These are phyloP conservation scores for Batkoa obscura DNA, from an alignment of 371 early-diverging fungal species.

Conservation along the genomic window DNA sequence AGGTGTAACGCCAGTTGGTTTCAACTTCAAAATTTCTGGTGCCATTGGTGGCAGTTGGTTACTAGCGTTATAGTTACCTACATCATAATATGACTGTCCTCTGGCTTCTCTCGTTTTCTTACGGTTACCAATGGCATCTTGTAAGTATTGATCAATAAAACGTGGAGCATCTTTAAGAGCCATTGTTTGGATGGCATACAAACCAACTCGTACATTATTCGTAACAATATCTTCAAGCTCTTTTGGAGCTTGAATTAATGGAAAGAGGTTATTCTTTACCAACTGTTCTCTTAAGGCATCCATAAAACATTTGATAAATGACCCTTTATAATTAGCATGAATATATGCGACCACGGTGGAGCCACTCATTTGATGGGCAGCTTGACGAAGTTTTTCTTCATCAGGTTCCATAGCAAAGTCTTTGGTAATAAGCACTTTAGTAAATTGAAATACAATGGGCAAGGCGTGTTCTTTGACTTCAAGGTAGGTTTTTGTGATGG, in stretches of 20 bases:
- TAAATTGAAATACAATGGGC: slow-evolving; percentile 74
- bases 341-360: slow-evolving; percentile 66
- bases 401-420: slow-evolving; percentile 88
- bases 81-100: slow-evolving; percentile 76
- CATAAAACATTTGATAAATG: no score
- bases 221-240: slow-evolving; percentile 53
- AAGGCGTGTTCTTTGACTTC: slow-evolving; percentile 85
- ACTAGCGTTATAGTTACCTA: slow-evolving; percentile 37
- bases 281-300: no score
- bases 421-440: slow-evolving; percentile 73
- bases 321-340: slow-evolving; percentile 76
- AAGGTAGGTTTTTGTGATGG: slow-evolving; percentile 62
- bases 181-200: slow-evolving; percentile 77
- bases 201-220: slow-evolving; percentile 83
- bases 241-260: slow-evolving; percentile 55
- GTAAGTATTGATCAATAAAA: slow-evolving; percentile 67
- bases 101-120: slow-evolving; percentile 66
- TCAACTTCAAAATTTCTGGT: slow-evolving; percentile 66
- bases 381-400: slow-evolving; percentile 76
- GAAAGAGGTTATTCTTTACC: slow-evolving; percentile 55
- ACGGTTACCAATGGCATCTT: slow-evolving; percentile 39
- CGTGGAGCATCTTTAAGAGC: slow-evolving; percentile 77
- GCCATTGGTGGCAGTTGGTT: slow-evolving; percentile 48
- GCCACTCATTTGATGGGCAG: slow-evolving; percentile 86
- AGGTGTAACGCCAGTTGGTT: slow-evolving; percentile 54